Base-by-base conservation (phyloP, 345 rosid species). In the Melaleuca quinquenervia region DNA sequence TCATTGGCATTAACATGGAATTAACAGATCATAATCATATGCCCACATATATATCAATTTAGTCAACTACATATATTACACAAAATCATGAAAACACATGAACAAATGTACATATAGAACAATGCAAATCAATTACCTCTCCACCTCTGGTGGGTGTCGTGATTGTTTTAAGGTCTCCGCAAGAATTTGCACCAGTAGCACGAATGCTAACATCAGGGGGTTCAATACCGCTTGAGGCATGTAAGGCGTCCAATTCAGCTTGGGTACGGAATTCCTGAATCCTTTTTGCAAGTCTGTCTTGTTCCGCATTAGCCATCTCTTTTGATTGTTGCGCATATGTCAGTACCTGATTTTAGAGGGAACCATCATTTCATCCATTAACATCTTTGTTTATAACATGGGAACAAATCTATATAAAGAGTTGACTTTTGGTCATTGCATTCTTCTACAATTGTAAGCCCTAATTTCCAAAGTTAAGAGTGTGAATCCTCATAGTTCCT, bases 231-330 rank as follows among this genome's bases (percentile, higher is more conserved):
- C 85, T 88, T 5, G 95, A 94, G 85, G 91, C 92, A 62, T 82
- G 91, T 82, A 90, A 88, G 85, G 87, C 92, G 78, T 92, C 94
- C 88, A 93, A 75, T 89, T 96, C 99, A 90, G 95, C 88, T 85
- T 91, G 97, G 56, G 98, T 94, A 90, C 97, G 93, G 90, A 93
- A 96, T 90, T 95, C 99, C 88, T 96, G 99, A 91, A 96, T 96
- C 86, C 99, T 90, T 91, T 93, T 93, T 53, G 92, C 97, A 90
- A 95, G 96, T 86, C 91, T 93, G 88, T 96, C 95, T 89, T 95
- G 95, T 85, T 95, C 99, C 86, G 89, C 87, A 85, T 86, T 91
- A 56, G 98, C 94, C 89, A 91, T 90, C 91, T 95, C 98, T 91
- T 95, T 96, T 50, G 99, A 91, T 87, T 94, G 98, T 80, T 96